phyloP scores from a whole-genome alignment of 2,329 filamentous ascomycete species.

The Diaporthe destruens region DNA sequence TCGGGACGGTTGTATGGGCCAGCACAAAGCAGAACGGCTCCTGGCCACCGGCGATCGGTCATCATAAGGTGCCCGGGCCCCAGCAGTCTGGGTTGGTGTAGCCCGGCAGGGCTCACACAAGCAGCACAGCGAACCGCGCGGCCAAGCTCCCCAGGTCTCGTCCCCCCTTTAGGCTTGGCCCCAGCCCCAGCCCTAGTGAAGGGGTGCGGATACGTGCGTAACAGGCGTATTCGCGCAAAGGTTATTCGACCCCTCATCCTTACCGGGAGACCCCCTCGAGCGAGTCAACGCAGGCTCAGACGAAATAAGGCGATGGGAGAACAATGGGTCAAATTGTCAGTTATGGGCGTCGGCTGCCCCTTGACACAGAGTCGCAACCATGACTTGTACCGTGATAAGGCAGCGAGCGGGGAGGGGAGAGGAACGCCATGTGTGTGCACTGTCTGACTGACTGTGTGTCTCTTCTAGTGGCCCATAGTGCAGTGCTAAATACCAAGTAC shows the following conservation, averaged over 20 bases:
- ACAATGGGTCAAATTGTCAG: not conserved
- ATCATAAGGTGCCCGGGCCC: conserved; percentile 2
- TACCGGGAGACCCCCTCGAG: not conserved
- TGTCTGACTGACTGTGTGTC: no score
- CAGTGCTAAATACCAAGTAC: no score
- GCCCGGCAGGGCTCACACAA: not conserved
- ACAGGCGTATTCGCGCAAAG: conserved; percentile 12
- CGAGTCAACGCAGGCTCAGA: not conserved
- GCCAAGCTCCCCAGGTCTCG: conserved; percentile 1
- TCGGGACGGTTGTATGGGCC: not conserved
- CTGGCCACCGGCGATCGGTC: conserved; percentile 14
- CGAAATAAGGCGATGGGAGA: not conserved
- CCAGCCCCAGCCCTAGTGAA: not conserved
- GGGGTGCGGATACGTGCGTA: conserved; percentile 15
- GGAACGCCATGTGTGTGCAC: not conserved
- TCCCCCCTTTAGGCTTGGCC: not conserved
- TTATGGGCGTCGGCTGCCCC: not conserved
- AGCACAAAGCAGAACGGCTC: not conserved
- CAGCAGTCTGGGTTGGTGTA: conserved; percentile 1
- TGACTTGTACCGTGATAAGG: no score
- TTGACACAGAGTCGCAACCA: conserved; percentile 4
- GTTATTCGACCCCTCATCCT: conserved; percentile 11
- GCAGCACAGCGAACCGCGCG: not conserved
- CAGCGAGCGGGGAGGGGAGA: no score
- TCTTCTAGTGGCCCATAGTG: no score